A percentile compares a stretch with the other conserved stretches of the same genome.
Evolutionary conservation across 345 rosid species (phyloP).

Genomic region (Syzygium jambos): DNA sequence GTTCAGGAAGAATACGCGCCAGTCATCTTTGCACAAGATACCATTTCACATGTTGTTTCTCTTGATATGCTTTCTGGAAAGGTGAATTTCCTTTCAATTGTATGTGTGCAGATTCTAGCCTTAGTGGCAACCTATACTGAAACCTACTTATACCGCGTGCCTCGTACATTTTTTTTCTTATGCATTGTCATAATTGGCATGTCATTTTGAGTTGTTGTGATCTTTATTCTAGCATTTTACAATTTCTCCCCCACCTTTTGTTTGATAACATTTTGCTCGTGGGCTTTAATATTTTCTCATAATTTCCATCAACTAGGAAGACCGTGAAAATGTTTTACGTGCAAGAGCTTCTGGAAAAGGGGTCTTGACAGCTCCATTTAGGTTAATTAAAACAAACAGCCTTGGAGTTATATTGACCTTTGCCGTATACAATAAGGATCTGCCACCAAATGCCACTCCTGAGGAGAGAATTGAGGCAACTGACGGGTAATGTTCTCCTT

Average conservation of each 20-base stretch:
- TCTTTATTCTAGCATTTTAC: not conserved
- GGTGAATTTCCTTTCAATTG: conserved; percentile 26
- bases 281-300: not conserved
- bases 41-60: conserved; percentile 80
- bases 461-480: conserved; percentile 78
- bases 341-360: conserved; percentile 90
- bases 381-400: conserved; percentile 75
- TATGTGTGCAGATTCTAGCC: not conserved
- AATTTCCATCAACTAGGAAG: conserved; percentile 53
- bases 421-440: conserved; percentile 79
- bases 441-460: conserved; percentile 75
- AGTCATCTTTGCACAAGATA: conserved; percentile 98
- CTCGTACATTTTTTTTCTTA: not conserved
- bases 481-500: conserved; percentile 50
- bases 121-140: not conserved
- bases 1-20: conserved; percentile 94
- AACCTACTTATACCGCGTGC: not conserved
- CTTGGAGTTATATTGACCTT: conserved; percentile 96
- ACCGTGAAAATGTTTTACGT: conserved; percentile 77
- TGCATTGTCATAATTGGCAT: not conserved
- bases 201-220: not conserved
- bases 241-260: not conserved
- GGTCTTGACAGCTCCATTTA: conserved; percentile 93
- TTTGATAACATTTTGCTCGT: not conserved
- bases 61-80: conserved; percentile 92